Evolutionary conservation across 192 early-diverging fungal species (phyloP).

Genomic region (Coemansia sp.): DNA sequence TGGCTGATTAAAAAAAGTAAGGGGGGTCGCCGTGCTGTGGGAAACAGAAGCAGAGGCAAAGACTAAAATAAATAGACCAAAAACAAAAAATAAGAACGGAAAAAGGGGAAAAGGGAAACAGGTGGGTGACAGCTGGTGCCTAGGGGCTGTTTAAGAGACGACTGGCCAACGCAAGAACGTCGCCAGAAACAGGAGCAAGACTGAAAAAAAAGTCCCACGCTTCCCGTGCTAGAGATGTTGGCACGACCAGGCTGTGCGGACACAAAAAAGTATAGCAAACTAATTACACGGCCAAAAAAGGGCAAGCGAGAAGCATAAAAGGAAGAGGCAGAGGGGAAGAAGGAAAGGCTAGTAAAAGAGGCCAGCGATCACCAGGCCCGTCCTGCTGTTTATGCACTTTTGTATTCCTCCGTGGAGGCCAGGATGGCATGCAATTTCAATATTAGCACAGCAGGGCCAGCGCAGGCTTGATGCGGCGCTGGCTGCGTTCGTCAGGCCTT

Average conservation of each 20-base stretch:
- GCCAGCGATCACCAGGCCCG: not conserved
- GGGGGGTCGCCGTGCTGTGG: not conserved
- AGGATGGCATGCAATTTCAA: not conserved
- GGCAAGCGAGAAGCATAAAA: not conserved
- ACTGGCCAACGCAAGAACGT: not conserved
- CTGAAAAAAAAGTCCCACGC: constrained; percentile 38
- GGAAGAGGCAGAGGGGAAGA: not conserved
- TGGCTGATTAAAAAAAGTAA: not conserved
- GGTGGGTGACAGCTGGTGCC: not conserved
- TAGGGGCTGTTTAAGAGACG: not conserved
- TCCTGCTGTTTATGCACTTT: not conserved
- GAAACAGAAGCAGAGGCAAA: constrained; percentile 4
- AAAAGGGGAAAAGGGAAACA: not conserved
- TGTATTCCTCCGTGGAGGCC: not conserved
- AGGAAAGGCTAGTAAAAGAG: not conserved
- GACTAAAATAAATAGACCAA: not conserved
- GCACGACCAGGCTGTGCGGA: constrained; percentile 4
- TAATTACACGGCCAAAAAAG: not conserved
- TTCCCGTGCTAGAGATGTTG: constrained; percentile 12
- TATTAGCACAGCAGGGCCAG: not conserved
- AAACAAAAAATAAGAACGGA: not conserved
- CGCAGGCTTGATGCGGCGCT: not conserved
- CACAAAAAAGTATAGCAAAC: not conserved
- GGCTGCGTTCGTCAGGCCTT: not conserved
- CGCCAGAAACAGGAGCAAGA: constrained; percentile 11